Conservation (phyloP, 73 alveolate genomes). For the Blepharisma japonicum region DNA sequence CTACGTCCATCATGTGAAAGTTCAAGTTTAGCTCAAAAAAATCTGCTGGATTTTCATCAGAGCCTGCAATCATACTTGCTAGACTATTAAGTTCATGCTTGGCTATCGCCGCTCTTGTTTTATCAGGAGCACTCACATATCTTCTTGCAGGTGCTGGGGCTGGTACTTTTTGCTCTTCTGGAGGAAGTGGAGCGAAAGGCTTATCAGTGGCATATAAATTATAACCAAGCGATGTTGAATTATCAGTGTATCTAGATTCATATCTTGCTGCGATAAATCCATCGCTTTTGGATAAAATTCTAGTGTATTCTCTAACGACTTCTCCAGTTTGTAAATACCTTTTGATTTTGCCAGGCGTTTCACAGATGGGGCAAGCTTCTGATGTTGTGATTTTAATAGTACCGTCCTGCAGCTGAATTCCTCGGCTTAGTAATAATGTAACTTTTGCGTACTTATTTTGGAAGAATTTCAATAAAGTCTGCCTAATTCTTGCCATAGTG, state of each 20-base stretch:
- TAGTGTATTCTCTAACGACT: not conserved
- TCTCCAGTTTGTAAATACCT: not conserved
- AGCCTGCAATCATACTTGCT: slow-evolving; percentile 2
- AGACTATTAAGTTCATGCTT: slow-evolving; percentile 24
- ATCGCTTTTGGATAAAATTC: not conserved
- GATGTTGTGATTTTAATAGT: slow-evolving; percentile 44
- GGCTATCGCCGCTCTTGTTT: slow-evolving; percentile 16
- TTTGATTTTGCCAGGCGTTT: slow-evolving; percentile 60
- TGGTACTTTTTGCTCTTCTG: not conserved
- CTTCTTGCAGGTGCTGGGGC: not conserved
- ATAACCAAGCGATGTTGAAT: not conserved
- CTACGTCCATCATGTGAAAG: too few species aligned
- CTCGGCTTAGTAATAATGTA: slow-evolving; percentile 75
- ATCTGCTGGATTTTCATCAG: not conserved
- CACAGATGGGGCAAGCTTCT: slow-evolving; percentile 47
- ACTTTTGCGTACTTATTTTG: slow-evolving; percentile 89
- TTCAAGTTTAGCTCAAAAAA: not conserved
- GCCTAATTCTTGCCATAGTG: slow-evolving; percentile 67
- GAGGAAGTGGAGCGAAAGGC: not conserved
- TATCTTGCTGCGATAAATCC: not conserved
- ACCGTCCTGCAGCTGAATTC: slow-evolving; percentile 67
- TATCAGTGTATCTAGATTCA: not conserved
- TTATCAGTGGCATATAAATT: slow-evolving; percentile 13
- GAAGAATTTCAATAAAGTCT: slow-evolving; percentile 71
- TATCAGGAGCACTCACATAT: not conserved